Conservation (phyloP, 768 basidiomycete species). For the Suillus luteus region DNA sequence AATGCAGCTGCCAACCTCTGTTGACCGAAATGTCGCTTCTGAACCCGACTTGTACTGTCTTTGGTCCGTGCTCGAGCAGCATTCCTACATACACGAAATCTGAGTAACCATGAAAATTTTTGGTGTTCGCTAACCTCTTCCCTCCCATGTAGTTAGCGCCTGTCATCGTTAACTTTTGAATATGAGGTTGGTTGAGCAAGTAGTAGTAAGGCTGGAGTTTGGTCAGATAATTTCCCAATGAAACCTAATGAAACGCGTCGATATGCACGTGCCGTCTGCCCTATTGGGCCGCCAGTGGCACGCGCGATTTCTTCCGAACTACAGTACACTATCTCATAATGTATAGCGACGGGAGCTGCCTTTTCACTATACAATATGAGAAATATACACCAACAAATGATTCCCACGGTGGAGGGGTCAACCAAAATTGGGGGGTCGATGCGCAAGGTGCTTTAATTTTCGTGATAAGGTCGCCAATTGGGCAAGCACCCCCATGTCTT, state of each 20-base stretch:
- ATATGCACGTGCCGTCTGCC: background rate
- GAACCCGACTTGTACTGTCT: slow-evolving; percentile 54
- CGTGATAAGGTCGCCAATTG: too few relatives aligned
- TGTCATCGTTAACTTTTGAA: slow-evolving; percentile 40
- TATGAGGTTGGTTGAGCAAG: background rate
- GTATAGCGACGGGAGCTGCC: background rate
- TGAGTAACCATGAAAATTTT: background rate
- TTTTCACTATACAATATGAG: background rate
- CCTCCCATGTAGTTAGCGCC: slow-evolving; percentile 83
- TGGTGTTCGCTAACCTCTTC: slow-evolving; percentile 47
- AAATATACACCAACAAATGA: background rate
- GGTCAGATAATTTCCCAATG: background rate
- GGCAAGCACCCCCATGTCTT: too few relatives aligned
- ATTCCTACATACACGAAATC: slow-evolving; percentile 43
- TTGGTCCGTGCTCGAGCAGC: slow-evolving; percentile 57
- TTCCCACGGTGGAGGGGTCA: background rate
- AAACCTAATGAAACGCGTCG: background rate
- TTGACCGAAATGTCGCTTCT: slow-evolving; percentile 62
- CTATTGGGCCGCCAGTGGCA: background rate
- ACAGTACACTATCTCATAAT: background rate
- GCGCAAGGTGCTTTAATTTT: too few relatives aligned
- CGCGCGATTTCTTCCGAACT: background rate
- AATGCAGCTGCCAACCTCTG: slow-evolving; percentile 56
- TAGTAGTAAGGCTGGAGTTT: background rate
- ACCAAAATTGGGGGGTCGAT: too few relatives aligned